Base-by-base conservation (phyloP, 2,329 filamentous ascomycete species). In the Cordyceps pruinosa region DNA sequence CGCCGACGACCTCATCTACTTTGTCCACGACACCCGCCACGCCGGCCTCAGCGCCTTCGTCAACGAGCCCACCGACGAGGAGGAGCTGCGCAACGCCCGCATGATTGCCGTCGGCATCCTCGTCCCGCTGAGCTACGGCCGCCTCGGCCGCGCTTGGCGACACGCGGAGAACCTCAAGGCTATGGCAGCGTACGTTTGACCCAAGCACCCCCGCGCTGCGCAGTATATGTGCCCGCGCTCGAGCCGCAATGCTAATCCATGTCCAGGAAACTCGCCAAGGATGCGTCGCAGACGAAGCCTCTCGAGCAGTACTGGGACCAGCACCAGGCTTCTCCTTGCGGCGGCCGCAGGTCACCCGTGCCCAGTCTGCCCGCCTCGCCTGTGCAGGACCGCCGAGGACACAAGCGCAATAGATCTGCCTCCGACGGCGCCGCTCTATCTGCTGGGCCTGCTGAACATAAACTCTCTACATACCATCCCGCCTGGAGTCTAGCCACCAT, bases 31-130 rank as follows among this genome's bases (percentile, higher is more conserved):
- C 60, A 76, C 83, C 48, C 79, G 83, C 46, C 87, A 91, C 74
- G 92, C 91, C 5, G 94, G 94, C 28, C 79, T 97, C 64, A 96
- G 91, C 74, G 91, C 92, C 28, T 99, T 97, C 69, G 78, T 94
- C 69, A 96, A 96, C 70, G 83, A 82, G 61, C 87, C 88, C 3
- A 91, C 90, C 49, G 85, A 87, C 15, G 88, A 90, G 64, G 83
- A 82, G 60, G 84, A 83, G 53, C 84, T 89, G 53, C 87, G 94
- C 59, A 89, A 96, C 77, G 94, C 94, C 50, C 84, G 88, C 64
- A 97, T 99, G 85, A 85, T 97, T 61, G 89, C 93, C 15, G 90
- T 97, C 1, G 94, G 94, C 41, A 83, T 93, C 28, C 75, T 99
- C 63, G 91, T 97, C 2, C 90, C 90, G 7, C 72, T 96, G 52